Evolutionary conservation across 257 asterid species (phyloP).

Genomic region (Nemophila menziesii): DNA sequence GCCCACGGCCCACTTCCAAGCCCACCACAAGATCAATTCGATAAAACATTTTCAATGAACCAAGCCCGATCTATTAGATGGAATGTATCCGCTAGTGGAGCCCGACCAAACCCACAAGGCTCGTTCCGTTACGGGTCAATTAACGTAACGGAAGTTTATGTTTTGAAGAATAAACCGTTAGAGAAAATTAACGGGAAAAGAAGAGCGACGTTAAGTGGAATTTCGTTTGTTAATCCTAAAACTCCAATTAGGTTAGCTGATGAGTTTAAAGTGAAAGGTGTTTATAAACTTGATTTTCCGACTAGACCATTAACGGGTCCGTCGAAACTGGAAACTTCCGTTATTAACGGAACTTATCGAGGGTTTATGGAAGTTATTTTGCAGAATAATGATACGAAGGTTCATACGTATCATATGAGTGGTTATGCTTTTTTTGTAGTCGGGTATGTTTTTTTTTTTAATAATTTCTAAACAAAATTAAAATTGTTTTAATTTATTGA

Average conservation of each 20-base stretch:
- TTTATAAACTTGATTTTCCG: conserved; percentile 81
- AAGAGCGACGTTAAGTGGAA: conserved; percentile 64
- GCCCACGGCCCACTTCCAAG: conserved; percentile 93
- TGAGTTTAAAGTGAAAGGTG: conserved; percentile 53
- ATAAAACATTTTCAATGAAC: conserved; percentile 89
- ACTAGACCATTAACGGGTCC: conserved; percentile 71
- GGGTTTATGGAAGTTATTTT: conserved; percentile 91
- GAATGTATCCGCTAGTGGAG: conserved; percentile 97
- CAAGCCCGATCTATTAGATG: conserved; percentile 96
- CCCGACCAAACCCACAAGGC: conserved; percentile 98
- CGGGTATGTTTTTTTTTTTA: conserved; percentile 45
- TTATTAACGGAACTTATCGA: conserved; percentile 78
- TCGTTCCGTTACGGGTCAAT: conserved; percentile 92
- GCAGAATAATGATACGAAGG: conserved; percentile 86
- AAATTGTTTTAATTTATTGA: no score
- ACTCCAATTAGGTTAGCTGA: conserved; percentile 96
- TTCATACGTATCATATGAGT: conserved; percentile 78
- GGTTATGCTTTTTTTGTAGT: conserved; percentile 92
- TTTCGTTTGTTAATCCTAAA: conserved; percentile 66
- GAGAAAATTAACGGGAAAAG: conserved; percentile 44
- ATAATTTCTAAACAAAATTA: neutral
- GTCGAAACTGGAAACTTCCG: conserved; percentile 53
- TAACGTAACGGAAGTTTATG: conserved; percentile 80
- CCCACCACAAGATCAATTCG: conserved; percentile 76
- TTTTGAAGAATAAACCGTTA: conserved; percentile 64